Base-by-base conservation (phyloP, 2,329 filamentous ascomycete species). In the Aspergillus caelatus region DNA sequence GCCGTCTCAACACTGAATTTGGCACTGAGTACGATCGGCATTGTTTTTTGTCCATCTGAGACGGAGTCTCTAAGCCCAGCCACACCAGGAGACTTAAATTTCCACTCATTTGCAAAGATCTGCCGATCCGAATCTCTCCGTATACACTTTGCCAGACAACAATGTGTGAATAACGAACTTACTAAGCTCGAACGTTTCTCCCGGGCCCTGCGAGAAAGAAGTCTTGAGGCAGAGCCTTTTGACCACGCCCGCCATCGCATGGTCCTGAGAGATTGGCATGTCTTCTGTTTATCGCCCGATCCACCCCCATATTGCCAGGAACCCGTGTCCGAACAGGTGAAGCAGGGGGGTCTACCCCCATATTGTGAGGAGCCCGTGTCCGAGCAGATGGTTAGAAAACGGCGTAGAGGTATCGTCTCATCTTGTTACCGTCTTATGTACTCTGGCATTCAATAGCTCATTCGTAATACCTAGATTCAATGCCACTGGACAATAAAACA, bases 401-500 rank as follows among this genome's bases (percentile, higher is more conserved):
- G 65, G 57, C 43, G 48, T 60, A 67, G 61, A 69, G 67, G 67
- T 69, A 68, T 63, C n/a, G 63, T 61, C 23, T 58, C 34, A 62
- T 63, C 57, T 41, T 41, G 1, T 60, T 14, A 46, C 26, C 23
- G 28, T 63, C 41, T 56, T 59, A 57, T 45, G 39, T 64, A n/a
- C 48, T 62, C 45, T 66, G 21, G 34, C 26, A 11, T 67, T 64
- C 61, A 60, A 53, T 65, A 57, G 60, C 59, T 65, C 56, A 65
- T 53, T 56, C 8, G 58, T 65, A 63, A 57, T 65, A 59, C 61
- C 30, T 66, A 69, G 67, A 65, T 36, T 65, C 62, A 61, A 30
- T 63, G 28, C 50, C 64, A 59, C 53, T 65, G 30, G 34, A 64
- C 26, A 56, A 62, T 57, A 52, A 64, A 64, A 34, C 46, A 45